phyloP scores from a whole-genome alignment of 345 rosid species.

The Arabidopsis suecica region DNA sequence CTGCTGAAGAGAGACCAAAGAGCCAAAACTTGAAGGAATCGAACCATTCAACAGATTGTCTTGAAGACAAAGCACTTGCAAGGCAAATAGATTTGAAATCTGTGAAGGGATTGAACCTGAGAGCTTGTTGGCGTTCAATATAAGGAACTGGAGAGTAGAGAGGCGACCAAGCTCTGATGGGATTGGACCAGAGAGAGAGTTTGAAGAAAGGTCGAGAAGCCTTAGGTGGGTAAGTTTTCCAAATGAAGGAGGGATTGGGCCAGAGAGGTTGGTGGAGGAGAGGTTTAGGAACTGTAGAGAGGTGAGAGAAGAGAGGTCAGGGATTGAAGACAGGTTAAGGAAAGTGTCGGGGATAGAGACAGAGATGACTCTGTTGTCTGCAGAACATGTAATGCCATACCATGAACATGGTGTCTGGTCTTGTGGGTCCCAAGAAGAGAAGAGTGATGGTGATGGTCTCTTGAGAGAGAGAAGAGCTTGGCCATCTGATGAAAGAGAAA shows the following conservation, averaged over 20 bases:
- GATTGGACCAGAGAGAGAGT: constrained; percentile 78
- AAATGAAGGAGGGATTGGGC: constrained; percentile 78
- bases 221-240: constrained; percentile 71
- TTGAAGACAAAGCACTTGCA: constrained; percentile 85
- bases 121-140: constrained; percentile 77
- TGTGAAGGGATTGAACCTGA: constrained; percentile 71
- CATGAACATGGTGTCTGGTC: constrained; percentile 85
- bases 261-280: constrained; percentile 88
- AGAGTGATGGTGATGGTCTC: constrained; percentile 50
- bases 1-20: constrained; percentile 77
- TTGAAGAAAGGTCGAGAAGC: constrained; percentile 90
- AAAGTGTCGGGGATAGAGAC: constrained; percentile 78
- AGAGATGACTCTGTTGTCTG: constrained; percentile 80
- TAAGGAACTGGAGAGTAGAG: constrained; percentile 82
- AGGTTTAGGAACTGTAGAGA: constrained; percentile 89
- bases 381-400: constrained; percentile 89
- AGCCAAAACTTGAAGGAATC: constrained; percentile 80
- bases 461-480: constrained; percentile 68
- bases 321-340: constrained; percentile 83
- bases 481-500: constrained; percentile 80
- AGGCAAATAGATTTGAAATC: constrained; percentile 64
- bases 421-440: constrained; percentile 85
- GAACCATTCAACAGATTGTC: constrained; percentile 88
- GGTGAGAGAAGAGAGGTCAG: constrained; percentile 79
- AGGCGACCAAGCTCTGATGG: constrained; percentile 78